Evolutionary conservation across 2,329 filamentous ascomycete species (phyloP), one percentile per base, ranked within the genome.

Genomic region (Trichoderma hamatum): DNA sequence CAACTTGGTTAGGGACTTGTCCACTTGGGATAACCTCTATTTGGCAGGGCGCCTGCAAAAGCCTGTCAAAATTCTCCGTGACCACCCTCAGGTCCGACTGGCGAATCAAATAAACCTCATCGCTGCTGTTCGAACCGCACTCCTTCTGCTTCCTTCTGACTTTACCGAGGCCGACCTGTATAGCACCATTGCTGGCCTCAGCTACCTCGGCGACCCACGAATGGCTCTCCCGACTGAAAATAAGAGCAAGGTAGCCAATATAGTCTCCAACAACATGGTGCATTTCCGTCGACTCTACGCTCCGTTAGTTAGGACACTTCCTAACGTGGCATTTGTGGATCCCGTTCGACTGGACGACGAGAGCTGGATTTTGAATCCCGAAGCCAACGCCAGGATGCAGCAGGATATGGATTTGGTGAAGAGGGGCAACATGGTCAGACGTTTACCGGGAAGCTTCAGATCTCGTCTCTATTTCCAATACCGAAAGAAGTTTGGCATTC

Each of bases 1-100:
- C 76, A 97, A 94, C 3, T 84, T 99, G 19, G 94, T 93, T 75
- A 86, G 85, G 52, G 96, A 99, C 78, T 86, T 99, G 28, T 91
- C 89, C 34, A 89, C 94, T 69, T 99, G 96, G 96, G 90, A 97
- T 71, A 97, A 93, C 0, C 84, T 99, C 30, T 99, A 99, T 79
- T 87, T 99, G n/a, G 96, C 96, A 6, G 96, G 96, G 4, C 92
- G 96, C 39, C 85, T 99, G 64, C 96, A 99, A 72, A 99, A 99
- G 79, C 96, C 96, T 1, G 96, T 97, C 80, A 98, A 99, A 83
- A 98, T 99, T 73, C 86, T 99, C 21, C 91, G 94, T 62, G 96
- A 99, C 78, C 93, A 99, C 76, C 93, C 96, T 0, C 90, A 90
- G 61, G 94, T 99, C 51, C 92, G 96, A 36, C 88, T 98, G 36